Percentiles rank a stretch among this genome's conserved stretches.
phyloP scores from a whole-genome alignment of 345 rosid genomes.

The Nasturtium officinale region DNA sequence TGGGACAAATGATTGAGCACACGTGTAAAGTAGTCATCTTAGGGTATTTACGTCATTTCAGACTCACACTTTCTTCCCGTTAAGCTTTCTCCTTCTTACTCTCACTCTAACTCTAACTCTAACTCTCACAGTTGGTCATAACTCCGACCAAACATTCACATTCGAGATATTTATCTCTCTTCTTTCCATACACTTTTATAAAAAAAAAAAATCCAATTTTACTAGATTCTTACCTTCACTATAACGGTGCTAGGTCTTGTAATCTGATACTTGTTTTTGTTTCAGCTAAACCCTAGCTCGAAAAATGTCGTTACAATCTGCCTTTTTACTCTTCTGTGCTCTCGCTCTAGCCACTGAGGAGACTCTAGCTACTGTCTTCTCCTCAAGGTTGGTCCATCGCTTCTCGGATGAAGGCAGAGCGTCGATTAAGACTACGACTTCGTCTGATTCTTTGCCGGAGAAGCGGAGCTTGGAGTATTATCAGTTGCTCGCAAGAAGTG shows the following conservation, averaged over 20 bases:
- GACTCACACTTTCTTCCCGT: slow-evolving; percentile 37
- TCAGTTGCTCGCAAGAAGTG: slow-evolving; percentile 52
- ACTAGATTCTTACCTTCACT: neutral
- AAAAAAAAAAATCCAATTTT: neutral
- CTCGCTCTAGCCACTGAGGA: slow-evolving; percentile 12
- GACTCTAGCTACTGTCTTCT: slow-evolving; percentile 41
- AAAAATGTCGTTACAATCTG: slow-evolving; percentile 44
- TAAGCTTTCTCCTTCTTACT: slow-evolving; percentile 14
- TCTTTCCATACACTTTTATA: neutral
- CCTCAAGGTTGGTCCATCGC: slow-evolving; percentile 72
- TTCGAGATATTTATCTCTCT: slow-evolving; percentile 14
- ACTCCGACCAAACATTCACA: slow-evolving; percentile 36
- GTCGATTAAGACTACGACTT: slow-evolving; percentile 38
- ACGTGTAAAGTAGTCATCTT: slow-evolving; percentile 31
- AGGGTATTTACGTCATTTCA: slow-evolving; percentile 21
- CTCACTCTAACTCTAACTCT: neutral
- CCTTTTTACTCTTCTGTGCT: slow-evolving; percentile 30
- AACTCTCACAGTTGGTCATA: slow-evolving; percentile 21
- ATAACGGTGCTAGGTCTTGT: slow-evolving; percentile 31
- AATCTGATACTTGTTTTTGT: slow-evolving; percentile 8
- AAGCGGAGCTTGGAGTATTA: slow-evolving; percentile 65
- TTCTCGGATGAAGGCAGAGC: slow-evolving; percentile 74
- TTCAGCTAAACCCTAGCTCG: slow-evolving; percentile 33
- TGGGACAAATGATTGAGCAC: slow-evolving; percentile 26
- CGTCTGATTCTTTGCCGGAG: slow-evolving; percentile 51